Evolutionary conservation across 2,329 filamentous ascomycete species (phyloP), one percentile per base, ranked within the genome.

Genomic region (Calonectria leucothoes): DNA sequence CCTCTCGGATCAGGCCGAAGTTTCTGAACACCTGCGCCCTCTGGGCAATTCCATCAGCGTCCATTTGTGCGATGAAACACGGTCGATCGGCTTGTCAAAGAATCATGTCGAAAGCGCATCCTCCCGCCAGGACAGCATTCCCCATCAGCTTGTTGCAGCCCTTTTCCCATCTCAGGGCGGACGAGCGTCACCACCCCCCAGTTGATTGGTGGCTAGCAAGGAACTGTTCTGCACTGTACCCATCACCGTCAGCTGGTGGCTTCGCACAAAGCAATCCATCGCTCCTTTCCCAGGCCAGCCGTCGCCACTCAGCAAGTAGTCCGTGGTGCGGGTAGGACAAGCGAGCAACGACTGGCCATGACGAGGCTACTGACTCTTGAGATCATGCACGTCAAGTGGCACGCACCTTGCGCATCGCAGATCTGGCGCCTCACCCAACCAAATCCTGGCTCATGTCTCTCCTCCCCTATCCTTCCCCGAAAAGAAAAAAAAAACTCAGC

Each of bases 381-480:
- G 79, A 81, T 81, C 74, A 81, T 81, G 79, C 79, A 81, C 75
- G 72, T 78, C 74, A 71, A 73, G 78, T 80, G 45, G 74, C 75
- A 81, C 79, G 70, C 73, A 71, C 70, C 74, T 76, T 52, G 67
- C 76, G 71, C 74, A 72, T 79, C 66, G 77, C 74, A 80, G 79
- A 81, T 81, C 79, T 78, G 76, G 74, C 76, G 76, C 73, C 57
- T 73, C 72, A 61, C 74, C 78, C 45, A 49, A 61, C 52, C 37
- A 49, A 63, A 74, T 71, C 72, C 76, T 66, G 70, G 69, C 70
- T 66, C 65, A 35, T 65, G 76, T 72, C 71, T 72, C 52, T 39
- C 48, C 33, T 69, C 45, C 55, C 55, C 55, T 61, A 61, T 61
- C 55, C 55, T 29, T 17, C 33, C 55, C 55, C 31, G 42, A 45